phyloP scores from a whole-genome alignment of 1,284 basidiomycete genomes.

The Somion occarium region DNA sequence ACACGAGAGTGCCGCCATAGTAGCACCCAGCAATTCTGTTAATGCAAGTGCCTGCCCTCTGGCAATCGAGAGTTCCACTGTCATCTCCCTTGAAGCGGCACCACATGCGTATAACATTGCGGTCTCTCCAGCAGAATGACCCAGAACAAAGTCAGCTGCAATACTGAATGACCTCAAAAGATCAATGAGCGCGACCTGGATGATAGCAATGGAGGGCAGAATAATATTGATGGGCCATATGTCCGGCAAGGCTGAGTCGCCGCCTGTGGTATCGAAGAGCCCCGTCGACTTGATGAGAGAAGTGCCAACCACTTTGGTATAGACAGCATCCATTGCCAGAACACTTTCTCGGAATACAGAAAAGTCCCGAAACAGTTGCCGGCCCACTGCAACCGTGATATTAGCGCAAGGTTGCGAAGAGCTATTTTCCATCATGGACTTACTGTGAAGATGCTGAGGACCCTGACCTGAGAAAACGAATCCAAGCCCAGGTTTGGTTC shows the following conservation, averaged over 20 bases:
- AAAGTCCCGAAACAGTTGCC: conserved; percentile 31
- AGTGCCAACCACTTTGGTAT: conserved; percentile 24
- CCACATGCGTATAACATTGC: conserved; percentile 39
- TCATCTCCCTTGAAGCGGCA: conserved; percentile 33
- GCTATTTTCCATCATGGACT: conserved; percentile 7
- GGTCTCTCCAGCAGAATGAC: conserved; percentile 40
- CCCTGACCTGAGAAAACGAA: conserved; percentile 40
- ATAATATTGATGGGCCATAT: conserved; percentile 31
- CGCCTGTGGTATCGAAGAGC: conserved; percentile 21
- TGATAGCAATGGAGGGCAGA: conserved; percentile 34
- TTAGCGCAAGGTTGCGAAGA: too few species aligned
- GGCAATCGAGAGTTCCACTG: conserved; percentile 35
- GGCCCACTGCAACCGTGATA: conserved; percentile 30
- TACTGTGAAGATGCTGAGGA: conserved; percentile 34
- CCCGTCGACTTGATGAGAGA: conserved; percentile 31
- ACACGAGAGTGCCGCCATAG: conserved; percentile 41
- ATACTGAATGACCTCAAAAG: conserved; percentile 31
- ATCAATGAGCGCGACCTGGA: conserved; percentile 42
- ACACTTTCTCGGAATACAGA: conserved; percentile 33
- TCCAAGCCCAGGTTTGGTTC: conserved; percentile 25
- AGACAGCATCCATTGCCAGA: conserved; percentile 29
- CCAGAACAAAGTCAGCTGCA: conserved; percentile 32
- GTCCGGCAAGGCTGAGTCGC: conserved; percentile 21
- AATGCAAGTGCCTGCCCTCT: conserved; percentile 31
- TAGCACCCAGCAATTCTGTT: conserved; percentile 27